phyloP scores from a whole-genome alignment of 345 rosid species.

The Durio zibethinus region DNA sequence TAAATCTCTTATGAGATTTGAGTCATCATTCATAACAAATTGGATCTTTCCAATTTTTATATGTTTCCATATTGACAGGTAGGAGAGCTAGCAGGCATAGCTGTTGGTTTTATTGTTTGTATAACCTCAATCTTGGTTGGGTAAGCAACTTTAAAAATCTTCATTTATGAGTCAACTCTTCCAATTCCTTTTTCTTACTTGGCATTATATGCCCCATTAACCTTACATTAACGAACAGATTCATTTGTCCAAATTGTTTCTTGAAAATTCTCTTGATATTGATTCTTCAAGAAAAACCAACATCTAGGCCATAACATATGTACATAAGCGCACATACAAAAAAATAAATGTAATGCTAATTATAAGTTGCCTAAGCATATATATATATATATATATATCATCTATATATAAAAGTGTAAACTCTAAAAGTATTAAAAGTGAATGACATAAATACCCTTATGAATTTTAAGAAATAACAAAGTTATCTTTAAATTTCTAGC shows the following conservation, averaged over 20 bases:
- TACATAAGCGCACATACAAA: neutral
- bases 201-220: neutral
- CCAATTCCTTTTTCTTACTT: neutral
- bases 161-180: neutral
- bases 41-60: neutral
- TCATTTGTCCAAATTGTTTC: neutral
- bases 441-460: too few species aligned
- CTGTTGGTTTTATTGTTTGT: slow-evolving; percentile 55
- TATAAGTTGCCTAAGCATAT: slow-evolving; percentile 16
- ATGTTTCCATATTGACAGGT: slow-evolving; percentile 22
- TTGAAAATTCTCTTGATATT: neutral
- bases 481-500: too few species aligned
- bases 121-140: slow-evolving; percentile 53
- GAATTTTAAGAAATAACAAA: too few species aligned
- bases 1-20: too few species aligned
- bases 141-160: slow-evolving; percentile 21
- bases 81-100: slow-evolving; percentile 57
- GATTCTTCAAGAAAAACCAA: neutral
- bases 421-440: too few species aligned
- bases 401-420: too few species aligned
- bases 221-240: neutral
- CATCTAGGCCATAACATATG: neutral
- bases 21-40: too few species aligned
- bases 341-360: neutral
- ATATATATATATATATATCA: too few species aligned